Conservation (phyloP, 192 early-diverging fungal genomes). For the Spinellus fusiger region DNA sequence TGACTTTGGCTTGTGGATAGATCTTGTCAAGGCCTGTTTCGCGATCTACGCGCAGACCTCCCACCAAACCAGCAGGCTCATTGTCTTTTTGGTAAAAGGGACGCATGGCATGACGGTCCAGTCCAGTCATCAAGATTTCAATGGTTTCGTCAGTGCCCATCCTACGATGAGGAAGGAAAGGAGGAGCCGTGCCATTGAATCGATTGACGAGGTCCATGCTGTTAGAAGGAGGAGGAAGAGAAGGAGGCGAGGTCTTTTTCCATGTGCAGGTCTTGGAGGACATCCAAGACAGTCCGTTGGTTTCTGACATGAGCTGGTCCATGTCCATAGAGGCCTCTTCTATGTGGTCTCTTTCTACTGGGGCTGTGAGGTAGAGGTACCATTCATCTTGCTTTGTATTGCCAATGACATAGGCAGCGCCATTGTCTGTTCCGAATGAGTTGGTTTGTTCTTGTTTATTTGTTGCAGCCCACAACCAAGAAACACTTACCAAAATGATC, state of each 20-base stretch:
- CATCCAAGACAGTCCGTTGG: conserved; percentile 15
- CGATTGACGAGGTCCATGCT: conserved; percentile 2
- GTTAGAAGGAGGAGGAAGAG: not conserved
- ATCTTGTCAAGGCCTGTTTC: conserved; percentile 75
- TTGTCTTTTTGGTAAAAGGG: conserved; percentile 63
- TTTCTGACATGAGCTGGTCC: conserved; percentile 11
- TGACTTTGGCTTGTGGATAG: conserved; percentile 75
- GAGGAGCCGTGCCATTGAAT: conserved; percentile 4
- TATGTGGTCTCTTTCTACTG: conserved; percentile 31
- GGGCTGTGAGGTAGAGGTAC: conserved; percentile 87
- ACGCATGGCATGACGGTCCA: conserved; percentile 75
- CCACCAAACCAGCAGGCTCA: conserved; percentile 54
- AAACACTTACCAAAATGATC: conserved; percentile 48
- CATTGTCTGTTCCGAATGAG: conserved; percentile 37
- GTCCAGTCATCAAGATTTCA: conserved; percentile 95
- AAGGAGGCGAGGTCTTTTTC: not conserved
- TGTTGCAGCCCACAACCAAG: not conserved
- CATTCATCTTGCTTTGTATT: conserved; percentile 94
- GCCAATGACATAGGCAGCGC: conserved; percentile 87
- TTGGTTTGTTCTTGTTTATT: not conserved
- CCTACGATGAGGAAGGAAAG: conserved; percentile 17
- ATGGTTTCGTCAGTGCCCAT: conserved; percentile 70
- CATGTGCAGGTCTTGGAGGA: conserved; percentile 1
- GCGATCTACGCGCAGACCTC: conserved; percentile 63
- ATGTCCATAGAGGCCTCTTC: conserved; percentile 6